A percentile compares a stretch with the other conserved stretches of the same genome.
These are phyloP conservation scores for Globisporangium heterothallicum DNA, from an alignment of 352 stramenopile species.

Conservation along the genomic window DNA sequence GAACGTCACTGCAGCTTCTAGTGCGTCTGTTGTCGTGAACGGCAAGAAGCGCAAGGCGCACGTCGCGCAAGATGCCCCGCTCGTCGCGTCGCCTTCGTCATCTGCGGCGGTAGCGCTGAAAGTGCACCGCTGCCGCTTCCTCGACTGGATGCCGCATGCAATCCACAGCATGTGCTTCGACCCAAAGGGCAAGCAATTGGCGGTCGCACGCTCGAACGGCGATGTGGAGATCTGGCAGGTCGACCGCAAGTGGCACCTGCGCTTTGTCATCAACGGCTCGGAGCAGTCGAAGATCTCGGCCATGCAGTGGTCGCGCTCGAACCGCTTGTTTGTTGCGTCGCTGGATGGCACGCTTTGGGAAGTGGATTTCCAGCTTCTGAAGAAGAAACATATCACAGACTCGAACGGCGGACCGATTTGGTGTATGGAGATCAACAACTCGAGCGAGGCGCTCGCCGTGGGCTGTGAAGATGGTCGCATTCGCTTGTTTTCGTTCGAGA, in stretches of 20 bases:
- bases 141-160: constrained; percentile 78
- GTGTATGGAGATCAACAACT: constrained; percentile 76
- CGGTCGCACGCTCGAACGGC: constrained; percentile 71
- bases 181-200: constrained; percentile 43
- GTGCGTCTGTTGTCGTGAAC: constrained; percentile 4
- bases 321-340: constrained; percentile 63
- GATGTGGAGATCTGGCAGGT: constrained; percentile 80
- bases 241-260: constrained; percentile 62
- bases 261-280: constrained; percentile 64
- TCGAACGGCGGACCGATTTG: constrained; percentile 87
- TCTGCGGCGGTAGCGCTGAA: constrained; percentile 26
- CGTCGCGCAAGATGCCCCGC: constrained; percentile 7
- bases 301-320: constrained; percentile 44
- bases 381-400: constrained; percentile 76
- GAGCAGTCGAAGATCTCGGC: constrained; percentile 60
- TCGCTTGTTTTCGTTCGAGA: constrained; percentile 78
- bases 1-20: constrained; percentile 9
- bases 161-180: constrained; percentile 66
- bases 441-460: constrained; percentile 59
- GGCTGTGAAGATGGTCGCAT: constrained; percentile 89
- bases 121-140: constrained; percentile 80
- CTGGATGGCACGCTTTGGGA: constrained; percentile 79
- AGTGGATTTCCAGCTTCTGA: constrained; percentile 62
- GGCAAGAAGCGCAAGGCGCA: constrained; percentile 58
- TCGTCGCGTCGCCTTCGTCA: constrained; percentile 2